These are phyloP conservation scores for Cladosporium phlei DNA, from an alignment of 2,329 filamentous ascomycete species.

Conservation along the genomic window DNA sequence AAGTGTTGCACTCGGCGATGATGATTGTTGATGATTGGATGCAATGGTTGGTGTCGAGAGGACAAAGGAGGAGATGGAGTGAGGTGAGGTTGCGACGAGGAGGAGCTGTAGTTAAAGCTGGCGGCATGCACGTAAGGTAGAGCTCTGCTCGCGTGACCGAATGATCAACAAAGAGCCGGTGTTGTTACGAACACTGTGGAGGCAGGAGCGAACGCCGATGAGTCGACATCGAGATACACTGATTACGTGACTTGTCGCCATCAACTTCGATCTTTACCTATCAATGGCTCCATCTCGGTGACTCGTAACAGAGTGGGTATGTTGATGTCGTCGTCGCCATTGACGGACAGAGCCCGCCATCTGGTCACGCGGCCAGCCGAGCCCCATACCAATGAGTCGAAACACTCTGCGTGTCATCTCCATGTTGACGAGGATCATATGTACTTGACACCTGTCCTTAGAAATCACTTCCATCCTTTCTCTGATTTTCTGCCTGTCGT, in stretches of 20 bases:
- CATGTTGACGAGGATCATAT: background rate
- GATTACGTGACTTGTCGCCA: too few species aligned
- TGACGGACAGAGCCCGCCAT: slow-evolving; percentile 13
- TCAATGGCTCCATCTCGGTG: slow-evolving; percentile 10
- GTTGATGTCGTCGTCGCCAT: slow-evolving; percentile 9
- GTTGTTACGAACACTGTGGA: slow-evolving; percentile 6
- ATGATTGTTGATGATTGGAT: background rate
- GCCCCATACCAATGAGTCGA: slow-evolving; percentile 10
- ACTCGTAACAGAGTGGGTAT: slow-evolving; percentile 1
- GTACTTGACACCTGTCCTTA: too few species aligned
- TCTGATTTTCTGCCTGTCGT: too few species aligned
- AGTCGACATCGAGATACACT: too few species aligned
- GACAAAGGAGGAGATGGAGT: background rate
- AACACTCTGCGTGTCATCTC: background rate
- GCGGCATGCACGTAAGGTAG: background rate
- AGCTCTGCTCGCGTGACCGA: slow-evolving; percentile 13
- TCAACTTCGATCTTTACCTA: too few species aligned
- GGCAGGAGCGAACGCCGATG: slow-evolving; percentile 5
- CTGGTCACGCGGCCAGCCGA: slow-evolving; percentile 4
- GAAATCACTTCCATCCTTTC: too few species aligned
- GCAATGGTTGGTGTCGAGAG: background rate
- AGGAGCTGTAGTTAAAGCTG: slow-evolving; percentile 7
- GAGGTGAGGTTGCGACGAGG: slow-evolving; percentile 7
- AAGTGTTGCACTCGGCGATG: background rate
- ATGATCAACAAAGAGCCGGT: slow-evolving; percentile 11